A percentile compares a stretch with the other conserved stretches of the same genome.
Evolutionary conservation across 371 early-diverging fungal genomes (phyloP).

Genomic region (Apophysomyces variabilis): DNA sequence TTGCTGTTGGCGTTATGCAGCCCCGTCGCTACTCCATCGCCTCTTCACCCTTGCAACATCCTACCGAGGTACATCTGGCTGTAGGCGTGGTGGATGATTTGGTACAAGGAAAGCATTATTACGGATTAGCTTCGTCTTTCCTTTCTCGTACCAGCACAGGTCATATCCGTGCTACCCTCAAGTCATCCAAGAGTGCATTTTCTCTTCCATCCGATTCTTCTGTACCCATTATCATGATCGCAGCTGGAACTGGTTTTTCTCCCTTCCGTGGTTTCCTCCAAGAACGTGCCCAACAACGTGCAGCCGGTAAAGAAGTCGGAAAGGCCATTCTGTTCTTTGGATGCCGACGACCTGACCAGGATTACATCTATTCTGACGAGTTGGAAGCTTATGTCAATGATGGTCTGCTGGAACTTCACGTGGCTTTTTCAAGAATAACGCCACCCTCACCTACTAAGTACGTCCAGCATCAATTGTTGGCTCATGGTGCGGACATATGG

Average conservation of each 20-base stretch:
- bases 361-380: conserved; percentile 77
- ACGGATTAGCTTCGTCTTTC: conserved; percentile 50
- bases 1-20: conserved; percentile 49
- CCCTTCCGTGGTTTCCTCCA: conserved; percentile 87
- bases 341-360: conserved; percentile 70
- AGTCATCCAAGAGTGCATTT: conserved; percentile 48
- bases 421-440: conserved; percentile 71
- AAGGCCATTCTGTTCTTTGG: conserved; percentile 77
- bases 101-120: conserved; percentile 40
- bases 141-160: conserved; percentile 13
- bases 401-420: conserved; percentile 61
- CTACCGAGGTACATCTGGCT: conserved; percentile 36
- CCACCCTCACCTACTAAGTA: conserved; percentile 37
- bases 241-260: conserved; percentile 83
- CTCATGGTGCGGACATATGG: conserved; percentile 43
- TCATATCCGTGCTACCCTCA: conserved; percentile 42
- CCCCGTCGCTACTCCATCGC: conserved; percentile 66
- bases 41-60: conserved; percentile 42
- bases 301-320: conserved; percentile 31
- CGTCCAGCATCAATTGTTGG: conserved; percentile 49
- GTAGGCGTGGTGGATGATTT: conserved; percentile 52
- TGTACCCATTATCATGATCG: conserved; percentile 63
- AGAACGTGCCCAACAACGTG: conserved; percentile 37
- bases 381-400: conserved; percentile 53
- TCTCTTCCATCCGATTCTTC: conserved; percentile 40